Percentiles rank a stretch among this genome's conserved stretches.
Evolutionary conservation across 2,329 filamentous ascomycete species (phyloP).

Genomic region (Clonostachys sp.): DNA sequence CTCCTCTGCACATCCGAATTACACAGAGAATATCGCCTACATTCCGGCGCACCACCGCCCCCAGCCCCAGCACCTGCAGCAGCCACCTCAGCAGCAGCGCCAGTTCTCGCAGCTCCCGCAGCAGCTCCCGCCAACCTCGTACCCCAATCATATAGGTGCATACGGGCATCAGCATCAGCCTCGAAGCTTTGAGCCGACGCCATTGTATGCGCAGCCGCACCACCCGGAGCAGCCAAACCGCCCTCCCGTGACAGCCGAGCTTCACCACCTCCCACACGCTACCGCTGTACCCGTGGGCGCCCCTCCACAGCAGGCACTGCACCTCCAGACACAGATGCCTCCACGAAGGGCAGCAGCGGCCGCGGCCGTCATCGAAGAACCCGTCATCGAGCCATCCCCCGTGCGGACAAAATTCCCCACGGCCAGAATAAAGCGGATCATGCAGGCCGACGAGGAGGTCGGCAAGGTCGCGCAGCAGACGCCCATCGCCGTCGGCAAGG

Average conservation of each 20-base stretch:
- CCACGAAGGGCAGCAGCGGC: slow-evolving; percentile 18
- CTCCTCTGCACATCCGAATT: neutral
- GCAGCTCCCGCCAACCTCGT: neutral
- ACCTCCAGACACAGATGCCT: slow-evolving; percentile 21
- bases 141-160: too few relatives aligned
- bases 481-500: slow-evolving; percentile 91
- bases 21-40: slow-evolving; percentile 13
- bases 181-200: too few relatives aligned
- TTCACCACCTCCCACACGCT: too few relatives aligned
- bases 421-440: slow-evolving; percentile 95
- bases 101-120: slow-evolving; percentile 9
- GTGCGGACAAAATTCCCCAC: slow-evolving; percentile 97
- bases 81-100: slow-evolving; percentile 3
- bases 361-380: slow-evolving; percentile 26
- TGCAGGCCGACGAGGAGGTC: slow-evolving; percentile 98
- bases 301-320: too few relatives aligned
- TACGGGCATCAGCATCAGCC: too few relatives aligned
- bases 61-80: slow-evolving; percentile 10
- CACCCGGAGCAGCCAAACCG: too few relatives aligned
- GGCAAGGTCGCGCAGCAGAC: slow-evolving; percentile 98
- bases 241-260: too few relatives aligned
- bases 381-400: slow-evolving; percentile 56
- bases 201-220: too few relatives aligned
- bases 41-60: slow-evolving; percentile 1
- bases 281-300: too few relatives aligned